These are phyloP conservation scores for Alternaria atra DNA, from an alignment of 2,329 filamentous ascomycete species.

Conservation along the genomic window DNA sequence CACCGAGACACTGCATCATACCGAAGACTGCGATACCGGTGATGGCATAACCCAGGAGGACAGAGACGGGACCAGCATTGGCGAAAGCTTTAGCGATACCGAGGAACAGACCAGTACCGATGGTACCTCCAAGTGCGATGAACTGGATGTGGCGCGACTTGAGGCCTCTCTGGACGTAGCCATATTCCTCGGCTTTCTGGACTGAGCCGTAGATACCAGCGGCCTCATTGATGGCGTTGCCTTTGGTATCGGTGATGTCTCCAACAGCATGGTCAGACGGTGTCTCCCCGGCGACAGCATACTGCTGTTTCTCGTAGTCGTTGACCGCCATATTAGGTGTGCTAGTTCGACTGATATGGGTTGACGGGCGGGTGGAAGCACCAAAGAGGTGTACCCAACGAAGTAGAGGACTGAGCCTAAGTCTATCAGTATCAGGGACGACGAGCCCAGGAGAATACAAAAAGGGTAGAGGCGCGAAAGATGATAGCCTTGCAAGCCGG, in stretches of 20 bases:
- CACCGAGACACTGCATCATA: conserved; percentile 56
- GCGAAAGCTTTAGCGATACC: conserved; percentile 47
- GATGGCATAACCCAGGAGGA: conserved; percentile 49
- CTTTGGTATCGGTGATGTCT: conserved; percentile 37
- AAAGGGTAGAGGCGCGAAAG: conserved; percentile 28
- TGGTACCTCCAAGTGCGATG: conserved; percentile 68
- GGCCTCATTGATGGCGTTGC: conserved; percentile 55
- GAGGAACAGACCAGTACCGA: conserved; percentile 52
- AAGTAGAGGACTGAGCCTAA: conserved; percentile 1
- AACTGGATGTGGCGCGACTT: conserved; percentile 67
- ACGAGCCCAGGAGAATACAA: conserved; percentile 16
- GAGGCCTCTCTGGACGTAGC: conserved; percentile 39
- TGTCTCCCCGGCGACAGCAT: conserved; percentile 26
- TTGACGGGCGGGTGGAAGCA: conserved; percentile 1
- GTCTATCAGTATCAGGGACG: conserved; percentile 11
- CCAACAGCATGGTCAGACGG: conserved; percentile 33
- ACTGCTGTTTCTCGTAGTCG: conserved; percentile 40
- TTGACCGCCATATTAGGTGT: conserved; percentile 32
- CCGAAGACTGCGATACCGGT: conserved; percentile 47
- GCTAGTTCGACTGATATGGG: not conserved
- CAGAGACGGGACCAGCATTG: conserved; percentile 45
- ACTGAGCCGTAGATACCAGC: conserved; percentile 63
- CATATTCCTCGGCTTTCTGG: conserved; percentile 50
- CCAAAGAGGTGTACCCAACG: not conserved
- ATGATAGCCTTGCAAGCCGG: conserved; percentile 22